Evolutionary conservation across 306 rosid genomes (phyloP), one percentile per base, ranked within the genome.

Genomic region (Prunus mume): DNA sequence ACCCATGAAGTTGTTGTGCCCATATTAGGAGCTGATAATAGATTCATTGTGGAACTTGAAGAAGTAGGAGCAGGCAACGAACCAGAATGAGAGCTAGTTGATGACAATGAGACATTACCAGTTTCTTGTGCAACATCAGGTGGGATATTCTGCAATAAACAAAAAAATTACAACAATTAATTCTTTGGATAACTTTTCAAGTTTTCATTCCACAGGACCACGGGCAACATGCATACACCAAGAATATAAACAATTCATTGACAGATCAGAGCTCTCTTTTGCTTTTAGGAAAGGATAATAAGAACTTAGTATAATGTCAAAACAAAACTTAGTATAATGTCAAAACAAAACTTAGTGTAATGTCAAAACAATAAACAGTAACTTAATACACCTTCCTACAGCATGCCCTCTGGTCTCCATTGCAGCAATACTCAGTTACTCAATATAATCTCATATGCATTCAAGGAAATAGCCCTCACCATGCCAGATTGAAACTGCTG

Each of bases 1-100:
- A 81, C 73, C 92, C 91, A 87, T 47, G 81, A 73, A 79, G 88
- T 76, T 69, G 89, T 13, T 47, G 85, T 86, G 27, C 77, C 86
- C 78, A 72, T 79, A 76, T 83, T 86, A 38, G 92, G 87, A 79
- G 83, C 85, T 79, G 87, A 78, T 30, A 84, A 78, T 51, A 76
- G 78, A 63, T 83, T 80, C 77, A 68, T 71, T 19, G 84, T 34
- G 32, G 88, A 76, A 69, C 68, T 79, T 32, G 90, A 85, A 73
- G 88, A 62, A 67, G 82, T 74, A 69, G 80, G 72, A 70, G 87
- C 74, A 65, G 80, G 83, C 9, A 52, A 78, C 30, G 81, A 80
- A 65, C 47, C 67, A 54, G 91, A 87, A 74, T 84, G 87, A 18
- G 78, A 77, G 32, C 79, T 80, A 71, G 85, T 65, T 28, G 89